Evolutionary conservation across 257 asterid genomes (phyloP), one percentile per base, ranked within the genome.

Genomic region (Vinca minor): DNA sequence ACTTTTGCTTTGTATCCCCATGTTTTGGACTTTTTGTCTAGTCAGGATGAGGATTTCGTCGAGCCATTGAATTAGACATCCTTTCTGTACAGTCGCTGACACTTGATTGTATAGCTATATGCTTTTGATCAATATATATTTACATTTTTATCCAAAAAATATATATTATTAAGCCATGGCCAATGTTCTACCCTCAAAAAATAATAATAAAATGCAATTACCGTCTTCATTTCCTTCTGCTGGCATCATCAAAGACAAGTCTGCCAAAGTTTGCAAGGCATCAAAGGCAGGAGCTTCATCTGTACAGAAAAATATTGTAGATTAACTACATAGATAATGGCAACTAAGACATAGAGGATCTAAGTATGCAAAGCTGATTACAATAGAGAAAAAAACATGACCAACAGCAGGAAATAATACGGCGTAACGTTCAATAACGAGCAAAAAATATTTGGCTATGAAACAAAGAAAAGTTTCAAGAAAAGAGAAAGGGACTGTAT

Each of bases 251-350:
- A 81, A 60, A 62, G 96, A 88, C 72, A 92, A 73, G 82, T 89
- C 92, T 70, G 95, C 95, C 74, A 92, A 81, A 60, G 94, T 78
- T 75, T 85, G 89, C 77, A 92, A 74, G 46, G 96, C 96, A 62
- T 79, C 95, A 74, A 88, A 86, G 54, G 83, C 85, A 41, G 85
- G 50, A 57, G 77, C 85, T 72, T 87, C 96, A 77, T 84, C 97
- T 90, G 73, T 79, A 77, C 71, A 81, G 59, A 76, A 34, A 64
- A 62, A 54, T 26, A 70, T 55, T 63, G 32, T 17, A 55, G 50
- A 23, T 63, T 57, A 31, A 38, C n/a, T 49, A 17, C 23, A 21
- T 49, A 38, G 18, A 31, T 25, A 28, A 48, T 60, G 17, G 62
- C 52, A 50, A 21, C 45, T 38, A 35, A 36, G 58, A 8, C 52